These are phyloP conservation scores for Cylindrodendrum hubeiense DNA, from an alignment of 2,329 filamentous ascomycete genomes.

Conservation along the genomic window DNA sequence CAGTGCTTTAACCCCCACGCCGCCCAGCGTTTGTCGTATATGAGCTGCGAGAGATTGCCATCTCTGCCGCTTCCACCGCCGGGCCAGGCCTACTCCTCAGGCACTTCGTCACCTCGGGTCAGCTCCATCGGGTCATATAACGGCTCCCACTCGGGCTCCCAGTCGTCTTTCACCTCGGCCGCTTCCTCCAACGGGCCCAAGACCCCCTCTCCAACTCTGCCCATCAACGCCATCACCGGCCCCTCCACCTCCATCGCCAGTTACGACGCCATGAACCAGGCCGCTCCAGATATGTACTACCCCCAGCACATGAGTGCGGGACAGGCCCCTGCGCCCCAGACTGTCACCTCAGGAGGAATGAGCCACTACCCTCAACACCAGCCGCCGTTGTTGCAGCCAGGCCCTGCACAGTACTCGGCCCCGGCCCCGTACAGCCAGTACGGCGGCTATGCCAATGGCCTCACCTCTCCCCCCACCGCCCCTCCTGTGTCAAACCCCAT, in stretches of 20 bases:
- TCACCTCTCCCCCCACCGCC: conserved; percentile 82
- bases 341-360: conserved; percentile 79
- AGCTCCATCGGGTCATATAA: conserved; percentile 77
- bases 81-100: conserved; percentile 78
- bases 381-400: conserved; percentile 80
- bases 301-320: conserved; percentile 83
- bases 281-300: conserved; percentile 87
- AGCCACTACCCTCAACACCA: conserved; percentile 85
- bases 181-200: conserved; percentile 75
- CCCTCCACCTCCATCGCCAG: conserved; percentile 48
- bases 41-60: conserved; percentile 77
- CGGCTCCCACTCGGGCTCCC: conserved; percentile 64
- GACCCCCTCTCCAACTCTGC: conserved; percentile 80
- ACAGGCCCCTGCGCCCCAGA: conserved; percentile 80
- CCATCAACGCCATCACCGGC: conserved; percentile 56
- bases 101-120: conserved; percentile 80
- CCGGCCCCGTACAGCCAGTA: conserved; percentile 75
- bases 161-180: conserved; percentile 67
- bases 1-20: conserved; percentile 75
- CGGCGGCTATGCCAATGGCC: conserved; percentile 78
- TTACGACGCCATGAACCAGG: conserved; percentile 79
- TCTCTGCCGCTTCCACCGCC: conserved; percentile 77
- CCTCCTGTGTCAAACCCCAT: conserved; percentile 79
- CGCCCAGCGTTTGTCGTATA: conserved; percentile 72
- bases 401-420: conserved; percentile 76